These are phyloP conservation scores for Claviceps africana DNA, from an alignment of 2,329 filamentous ascomycete species.

Conservation along the genomic window DNA sequence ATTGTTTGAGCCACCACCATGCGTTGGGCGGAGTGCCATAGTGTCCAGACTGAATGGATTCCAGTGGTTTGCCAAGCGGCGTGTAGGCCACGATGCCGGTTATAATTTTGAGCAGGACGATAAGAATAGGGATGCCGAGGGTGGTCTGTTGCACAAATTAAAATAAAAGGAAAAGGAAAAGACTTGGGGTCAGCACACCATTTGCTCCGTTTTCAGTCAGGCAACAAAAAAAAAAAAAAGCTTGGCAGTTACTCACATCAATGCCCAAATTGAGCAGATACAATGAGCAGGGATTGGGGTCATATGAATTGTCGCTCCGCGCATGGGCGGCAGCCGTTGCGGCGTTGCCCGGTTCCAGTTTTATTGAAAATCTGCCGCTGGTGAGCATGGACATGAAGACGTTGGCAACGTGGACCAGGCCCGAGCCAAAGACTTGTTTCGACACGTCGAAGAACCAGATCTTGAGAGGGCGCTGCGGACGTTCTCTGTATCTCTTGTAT, in stretches of 20 bases:
- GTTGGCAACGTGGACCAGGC: constrained; percentile 83
- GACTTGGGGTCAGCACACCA: not conserved
- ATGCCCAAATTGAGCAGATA: constrained; percentile 90
- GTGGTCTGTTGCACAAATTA: constrained; percentile 50
- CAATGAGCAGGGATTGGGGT: constrained; percentile 90
- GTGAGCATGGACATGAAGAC: constrained; percentile 94
- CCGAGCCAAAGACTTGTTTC: constrained; percentile 91
- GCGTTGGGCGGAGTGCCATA: constrained; percentile 73
- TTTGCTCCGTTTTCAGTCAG: too few species aligned
- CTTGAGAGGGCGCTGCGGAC: constrained; percentile 81
- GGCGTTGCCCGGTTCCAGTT: constrained; percentile 31
- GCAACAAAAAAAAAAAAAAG: not conserved
- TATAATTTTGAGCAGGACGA: constrained; percentile 67
- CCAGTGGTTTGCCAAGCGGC: constrained; percentile 61
- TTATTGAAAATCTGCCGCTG: constrained; percentile 65
- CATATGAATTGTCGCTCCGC: constrained; percentile 41
- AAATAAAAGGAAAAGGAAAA: too few species aligned
- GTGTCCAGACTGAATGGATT: constrained; percentile 86
- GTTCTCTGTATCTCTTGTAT: constrained; percentile 84
- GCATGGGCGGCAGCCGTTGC: constrained; percentile 20
- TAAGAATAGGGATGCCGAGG: constrained; percentile 87
- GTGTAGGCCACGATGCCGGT: constrained; percentile 61
- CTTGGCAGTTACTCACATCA: constrained; percentile 52
- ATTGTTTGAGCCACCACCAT: constrained; percentile 93
- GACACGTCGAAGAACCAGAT: constrained; percentile 97